Conservation (phyloP, 331 rosid genomes). For the Rosa hybrid region DNA sequence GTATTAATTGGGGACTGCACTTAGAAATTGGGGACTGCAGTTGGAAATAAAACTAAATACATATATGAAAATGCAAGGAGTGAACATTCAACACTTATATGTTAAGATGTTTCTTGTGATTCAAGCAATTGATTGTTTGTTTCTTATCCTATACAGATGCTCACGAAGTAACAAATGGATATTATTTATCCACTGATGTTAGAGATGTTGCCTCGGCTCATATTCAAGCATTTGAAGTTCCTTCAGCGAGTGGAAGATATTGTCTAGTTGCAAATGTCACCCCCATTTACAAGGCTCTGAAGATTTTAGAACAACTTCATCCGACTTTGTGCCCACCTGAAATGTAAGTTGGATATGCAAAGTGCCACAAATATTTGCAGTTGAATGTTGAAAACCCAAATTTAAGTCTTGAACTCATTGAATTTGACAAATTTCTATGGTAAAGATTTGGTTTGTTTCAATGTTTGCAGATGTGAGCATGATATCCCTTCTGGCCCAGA, state of each 20-base stretch:
- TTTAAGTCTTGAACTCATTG: neutral
- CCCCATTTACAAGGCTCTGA: neutral
- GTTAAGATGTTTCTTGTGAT: neutral
- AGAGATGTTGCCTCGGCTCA: slow-evolving; percentile 26
- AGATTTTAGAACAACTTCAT: slow-evolving; percentile 10
- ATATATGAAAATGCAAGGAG: neutral
- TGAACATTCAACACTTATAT: neutral
- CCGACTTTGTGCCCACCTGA: slow-evolving; percentile 5
- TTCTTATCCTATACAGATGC: neutral
- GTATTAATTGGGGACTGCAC: neutral
- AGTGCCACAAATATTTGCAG: neutral
- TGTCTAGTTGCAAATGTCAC: slow-evolving; percentile 17
- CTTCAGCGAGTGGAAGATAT: slow-evolving; percentile 26
- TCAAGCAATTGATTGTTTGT: neutral
- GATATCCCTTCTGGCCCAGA: slow-evolving; percentile 16
- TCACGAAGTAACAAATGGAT: neutral
- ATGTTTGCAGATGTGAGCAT: slow-evolving; percentile 43
- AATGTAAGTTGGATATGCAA: slow-evolving; percentile 15
- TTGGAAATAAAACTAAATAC: neutral
- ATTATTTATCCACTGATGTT: slow-evolving; percentile 9
- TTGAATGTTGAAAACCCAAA: neutral
- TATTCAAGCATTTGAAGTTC: slow-evolving; percentile 24
- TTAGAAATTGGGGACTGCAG: neutral
- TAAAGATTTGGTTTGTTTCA: neutral
- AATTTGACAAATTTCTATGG: neutral